These are phyloP conservation scores for Lithohypha guttulata DNA, from an alignment of 2,329 filamentous ascomycete species.

Conservation along the genomic window DNA sequence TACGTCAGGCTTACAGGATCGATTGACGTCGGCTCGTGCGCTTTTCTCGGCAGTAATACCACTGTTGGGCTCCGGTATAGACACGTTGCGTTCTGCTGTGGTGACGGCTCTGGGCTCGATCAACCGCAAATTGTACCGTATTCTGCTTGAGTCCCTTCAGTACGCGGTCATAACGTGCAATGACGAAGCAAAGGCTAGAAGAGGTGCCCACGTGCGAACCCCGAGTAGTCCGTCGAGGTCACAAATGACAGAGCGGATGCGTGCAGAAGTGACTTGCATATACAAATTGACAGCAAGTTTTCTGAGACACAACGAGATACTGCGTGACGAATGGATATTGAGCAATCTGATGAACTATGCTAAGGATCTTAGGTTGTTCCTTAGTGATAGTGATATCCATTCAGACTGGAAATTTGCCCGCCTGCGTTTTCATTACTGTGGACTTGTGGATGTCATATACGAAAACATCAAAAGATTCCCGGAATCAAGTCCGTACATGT, in stretches of 20 bases:
- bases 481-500: slow-evolving; percentile 87
- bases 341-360: slow-evolving; percentile 81
- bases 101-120: slow-evolving; percentile 89
- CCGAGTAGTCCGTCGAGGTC: slow-evolving; percentile 73
- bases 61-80: slow-evolving; percentile 66
- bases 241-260: slow-evolving; percentile 70
- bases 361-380: slow-evolving; percentile 82
- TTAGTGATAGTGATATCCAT: slow-evolving; percentile 91
- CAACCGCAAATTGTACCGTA: slow-evolving; percentile 86
- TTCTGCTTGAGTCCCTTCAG: slow-evolving; percentile 79
- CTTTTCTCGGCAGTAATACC: slow-evolving; percentile 89
- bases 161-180: slow-evolving; percentile 77
- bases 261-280: slow-evolving; percentile 91
- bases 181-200: slow-evolving; percentile 73
- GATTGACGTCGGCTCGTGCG: slow-evolving; percentile 76
- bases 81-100: slow-evolving; percentile 76
- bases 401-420: slow-evolving; percentile 92
- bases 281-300: slow-evolving; percentile 92
- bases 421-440: slow-evolving; percentile 84
- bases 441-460: slow-evolving; percentile 83
- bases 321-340: slow-evolving; percentile 80
- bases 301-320: slow-evolving; percentile 64
- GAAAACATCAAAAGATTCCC: slow-evolving; percentile 78
- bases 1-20: slow-evolving; percentile 44
- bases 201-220: slow-evolving; percentile 66